Conservation (phyloP, 2,329 filamentous ascomycete genomes). For the Cladosporium oxysporum region DNA sequence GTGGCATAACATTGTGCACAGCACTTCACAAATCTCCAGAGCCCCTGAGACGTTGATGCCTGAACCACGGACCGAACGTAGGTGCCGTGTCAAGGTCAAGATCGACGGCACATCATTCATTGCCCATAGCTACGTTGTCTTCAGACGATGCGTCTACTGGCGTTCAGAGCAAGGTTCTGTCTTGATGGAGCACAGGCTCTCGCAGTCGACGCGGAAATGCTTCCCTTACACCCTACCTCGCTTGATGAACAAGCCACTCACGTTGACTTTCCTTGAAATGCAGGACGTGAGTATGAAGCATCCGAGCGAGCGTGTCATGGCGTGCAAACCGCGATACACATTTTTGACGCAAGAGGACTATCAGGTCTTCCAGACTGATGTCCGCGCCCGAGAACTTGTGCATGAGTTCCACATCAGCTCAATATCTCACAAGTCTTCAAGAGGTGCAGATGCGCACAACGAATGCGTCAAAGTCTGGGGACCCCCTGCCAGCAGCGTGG, state of each 20-base stretch:
- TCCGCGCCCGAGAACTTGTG: slow-evolving; percentile 15
- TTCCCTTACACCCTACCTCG: slow-evolving; percentile 18
- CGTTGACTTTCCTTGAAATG: slow-evolving; percentile 16
- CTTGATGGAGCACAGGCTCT: slow-evolving; percentile 18
- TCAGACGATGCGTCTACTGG: slow-evolving; percentile 18
- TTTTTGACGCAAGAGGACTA: slow-evolving; percentile 13
- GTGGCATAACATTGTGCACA: slow-evolving; percentile 18
- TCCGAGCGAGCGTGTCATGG: slow-evolving; percentile 6
- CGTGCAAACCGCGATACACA: slow-evolving; percentile 18
- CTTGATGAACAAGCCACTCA: slow-evolving; percentile 14
- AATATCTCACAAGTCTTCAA: slow-evolving; percentile 14
- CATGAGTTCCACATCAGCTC: slow-evolving; percentile 15
- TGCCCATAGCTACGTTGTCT: slow-evolving; percentile 19
- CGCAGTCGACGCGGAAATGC: slow-evolving; percentile 19
- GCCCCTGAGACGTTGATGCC: neutral
- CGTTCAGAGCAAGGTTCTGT: slow-evolving; percentile 16
- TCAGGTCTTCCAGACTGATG: slow-evolving; percentile 13
- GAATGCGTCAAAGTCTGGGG: slow-evolving; percentile 21
- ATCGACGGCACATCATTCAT: slow-evolving; percentile 15
- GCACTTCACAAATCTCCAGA: slow-evolving; percentile 15
- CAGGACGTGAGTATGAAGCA: slow-evolving; percentile 19
- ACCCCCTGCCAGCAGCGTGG: slow-evolving; percentile 10
- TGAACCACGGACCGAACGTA: slow-evolving; percentile 10
- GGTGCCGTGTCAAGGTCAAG: slow-evolving; percentile 17
- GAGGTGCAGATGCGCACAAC: slow-evolving; percentile 11